Base-by-base conservation (phyloP, 108 stramenopile genomes). In the Cylindrotheca closterium region DNA sequence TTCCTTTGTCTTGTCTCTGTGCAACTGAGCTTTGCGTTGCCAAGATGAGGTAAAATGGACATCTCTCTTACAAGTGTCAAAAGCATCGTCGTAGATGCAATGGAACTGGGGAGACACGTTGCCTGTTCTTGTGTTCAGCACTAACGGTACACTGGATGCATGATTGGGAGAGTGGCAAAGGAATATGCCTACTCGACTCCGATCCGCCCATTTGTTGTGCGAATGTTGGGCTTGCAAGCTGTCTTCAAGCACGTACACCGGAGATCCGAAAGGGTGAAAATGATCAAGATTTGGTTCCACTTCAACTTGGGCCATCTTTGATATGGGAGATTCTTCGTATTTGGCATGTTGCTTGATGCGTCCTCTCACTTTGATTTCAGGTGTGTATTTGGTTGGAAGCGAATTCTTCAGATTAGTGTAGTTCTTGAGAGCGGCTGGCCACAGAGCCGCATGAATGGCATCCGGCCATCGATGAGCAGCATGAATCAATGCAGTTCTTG, bases 401-500 rank as follows among this genome's bases (percentile, higher is more conserved):
- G 55, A 4, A 22, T 56, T 30, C 10, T 29, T 12, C 7, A 29
- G 28, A n/a, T 56, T 56, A n/a, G 23, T 22, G 24, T 30, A 56
- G 12, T 56, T 26, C n/a, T 30, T 26, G 12, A 56, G 22, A 15
- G 55, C 55, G 17, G 24, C 24, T 28, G 81, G 81, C 84, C 84
- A 85, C 7, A 82, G 59, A 42, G 71, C 64, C 0, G 77, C 67
- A 19, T 30, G 52, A 0, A 82, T 70, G 17, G 47, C 68, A 3
- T 78, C 50, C 0, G 79, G 74, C 79, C 79, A 82, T 33, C 70
- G 56, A 10, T 65, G 42, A 18, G 30, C 60, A 10, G 73, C 82
- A 58, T 83, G 82, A 18, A 81, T 42, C 19, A 87, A 49, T n/a
- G 78, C 58, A 22, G 85, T 79, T 19, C 80, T 42, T 4, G 82